Conservation (phyloP, 2,329 filamentous ascomycete species). For the Arthroderma sp. region DNA sequence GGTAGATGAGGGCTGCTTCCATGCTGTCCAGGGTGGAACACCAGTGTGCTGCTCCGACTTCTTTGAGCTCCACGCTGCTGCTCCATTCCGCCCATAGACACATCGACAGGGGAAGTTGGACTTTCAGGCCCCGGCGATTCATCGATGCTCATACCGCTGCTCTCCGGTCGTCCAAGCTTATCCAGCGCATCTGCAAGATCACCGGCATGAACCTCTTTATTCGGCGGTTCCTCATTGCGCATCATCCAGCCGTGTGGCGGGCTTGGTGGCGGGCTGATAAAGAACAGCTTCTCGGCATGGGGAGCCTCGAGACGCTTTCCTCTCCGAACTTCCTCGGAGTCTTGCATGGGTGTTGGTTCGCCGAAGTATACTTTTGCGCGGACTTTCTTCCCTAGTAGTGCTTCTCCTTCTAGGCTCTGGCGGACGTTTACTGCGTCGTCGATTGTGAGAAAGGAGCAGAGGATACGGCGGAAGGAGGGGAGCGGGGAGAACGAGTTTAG, state of each 20-base stretch:
- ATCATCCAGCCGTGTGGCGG: slow-evolving; percentile 54
- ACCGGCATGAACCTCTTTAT: slow-evolving; percentile 51
- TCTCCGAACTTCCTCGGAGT: slow-evolving; percentile 32
- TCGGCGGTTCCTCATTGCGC: slow-evolving; percentile 50
- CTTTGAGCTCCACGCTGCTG: slow-evolving; percentile 15
- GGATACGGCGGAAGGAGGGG: slow-evolving; percentile 37
- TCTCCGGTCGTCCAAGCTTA: slow-evolving; percentile 33
- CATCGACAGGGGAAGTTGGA: slow-evolving; percentile 8
- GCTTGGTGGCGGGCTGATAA: slow-evolving; percentile 51
- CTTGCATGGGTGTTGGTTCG: slow-evolving; percentile 27
- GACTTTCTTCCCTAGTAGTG: slow-evolving; percentile 20
- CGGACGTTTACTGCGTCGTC: slow-evolving; percentile 32
- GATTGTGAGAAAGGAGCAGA: slow-evolving; percentile 35
- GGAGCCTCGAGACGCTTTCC: slow-evolving; percentile 42
- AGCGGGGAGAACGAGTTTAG: slow-evolving; percentile 40
- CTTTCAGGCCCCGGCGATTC: slow-evolving; percentile 16
- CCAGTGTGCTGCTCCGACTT: slow-evolving; percentile 45
- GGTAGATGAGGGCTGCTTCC: slow-evolving; percentile 47
- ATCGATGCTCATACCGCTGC: slow-evolving; percentile 3
- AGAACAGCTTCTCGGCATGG: slow-evolving; percentile 49
- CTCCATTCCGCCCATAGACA: slow-evolving; percentile 3
- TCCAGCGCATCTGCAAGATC: slow-evolving; percentile 46
- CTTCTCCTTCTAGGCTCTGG: slow-evolving; percentile 28
- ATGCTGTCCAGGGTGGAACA: slow-evolving; percentile 51
- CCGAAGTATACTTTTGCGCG: slow-evolving; percentile 23